Evolutionary conservation across 2,329 filamentous ascomycete species (phyloP).

Genomic region (Cryoendolithus antarcticus): DNA sequence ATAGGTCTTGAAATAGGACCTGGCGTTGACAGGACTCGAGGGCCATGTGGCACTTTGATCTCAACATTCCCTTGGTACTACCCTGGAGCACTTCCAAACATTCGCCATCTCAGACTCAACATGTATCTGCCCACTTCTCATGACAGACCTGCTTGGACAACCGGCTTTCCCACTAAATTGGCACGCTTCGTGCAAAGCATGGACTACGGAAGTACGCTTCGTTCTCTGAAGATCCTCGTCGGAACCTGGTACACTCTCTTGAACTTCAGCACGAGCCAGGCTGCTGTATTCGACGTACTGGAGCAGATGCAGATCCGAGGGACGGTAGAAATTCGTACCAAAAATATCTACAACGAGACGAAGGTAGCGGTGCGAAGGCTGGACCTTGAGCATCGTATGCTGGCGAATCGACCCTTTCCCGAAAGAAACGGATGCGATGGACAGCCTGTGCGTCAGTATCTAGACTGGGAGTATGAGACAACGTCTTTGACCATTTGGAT

Average conservation of each 20-base stretch:
- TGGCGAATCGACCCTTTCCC: background rate
- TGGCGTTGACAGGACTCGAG: background rate
- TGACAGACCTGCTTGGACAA: conserved; percentile 1
- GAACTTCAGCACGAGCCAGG: conserved; percentile 5
- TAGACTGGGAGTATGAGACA: conserved; percentile 6
- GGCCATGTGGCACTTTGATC: conserved; percentile 5
- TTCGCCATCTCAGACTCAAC: conserved; percentile 11
- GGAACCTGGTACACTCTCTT: conserved; percentile 6
- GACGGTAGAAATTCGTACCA: conserved; percentile 8
- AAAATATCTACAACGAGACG: conserved; percentile 7
- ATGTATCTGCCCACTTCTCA: conserved; percentile 9
- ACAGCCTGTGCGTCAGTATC: background rate
- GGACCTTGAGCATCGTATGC: conserved; percentile 11
- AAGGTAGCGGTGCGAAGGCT: conserved; percentile 6
- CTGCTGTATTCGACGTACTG: conserved; percentile 7
- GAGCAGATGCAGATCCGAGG: conserved; percentile 12
- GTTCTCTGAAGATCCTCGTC: conserved; percentile 9
- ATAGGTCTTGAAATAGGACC: too few relatives aligned
- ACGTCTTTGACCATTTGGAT: background rate
- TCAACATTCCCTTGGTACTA: conserved; percentile 13
- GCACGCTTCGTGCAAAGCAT: conserved; percentile 7
- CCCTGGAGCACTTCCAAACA: conserved; percentile 7
- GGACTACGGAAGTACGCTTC: conserved; percentile 9
- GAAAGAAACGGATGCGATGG: background rate
- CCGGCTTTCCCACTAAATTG: conserved; percentile 1